Evolutionary conservation across 345 rosid species (phyloP).

Genomic region (Murraya paniculata): DNA sequence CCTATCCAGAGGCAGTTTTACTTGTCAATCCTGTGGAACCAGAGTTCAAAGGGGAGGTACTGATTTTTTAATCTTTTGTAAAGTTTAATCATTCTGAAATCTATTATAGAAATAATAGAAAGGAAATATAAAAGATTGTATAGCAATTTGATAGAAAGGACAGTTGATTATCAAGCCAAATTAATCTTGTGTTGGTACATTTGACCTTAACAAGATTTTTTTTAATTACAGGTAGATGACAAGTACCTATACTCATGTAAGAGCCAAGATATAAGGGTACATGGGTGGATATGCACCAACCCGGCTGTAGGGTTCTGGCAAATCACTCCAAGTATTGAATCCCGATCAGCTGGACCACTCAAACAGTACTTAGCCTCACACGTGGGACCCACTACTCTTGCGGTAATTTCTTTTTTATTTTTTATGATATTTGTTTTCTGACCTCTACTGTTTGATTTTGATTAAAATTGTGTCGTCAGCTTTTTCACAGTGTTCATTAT

Average conservation of each 20-base stretch:
- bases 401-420: constrained; percentile 38
- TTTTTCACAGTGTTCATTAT: constrained; percentile 83
- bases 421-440: background rate
- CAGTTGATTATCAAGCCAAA: background rate
- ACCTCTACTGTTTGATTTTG: background rate
- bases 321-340: constrained; percentile 93
- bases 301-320: constrained; percentile 88
- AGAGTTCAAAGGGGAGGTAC: constrained; percentile 79
- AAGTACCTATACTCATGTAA: constrained; percentile 79
- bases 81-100: background rate
- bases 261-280: constrained; percentile 59
- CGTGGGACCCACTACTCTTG: constrained; percentile 84
- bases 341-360: constrained; percentile 77
- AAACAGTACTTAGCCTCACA: constrained; percentile 87
- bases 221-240: constrained; percentile 71
- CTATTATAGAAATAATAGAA: too few relatives aligned
- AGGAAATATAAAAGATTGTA: too few relatives aligned
- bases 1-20: constrained; percentile 79
- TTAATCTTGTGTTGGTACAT: background rate
- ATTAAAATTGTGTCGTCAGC: constrained; percentile 34
- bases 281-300: constrained; percentile 81
- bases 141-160: background rate
- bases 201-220: background rate
- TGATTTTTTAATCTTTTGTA: background rate
- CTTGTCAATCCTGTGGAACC: constrained; percentile 70